Percentiles rank a stretch among this genome's conserved stretches.
Evolutionary conservation across 1,284 basidiomycete species (phyloP).

Genomic region (Bondarzewia mesenterica): DNA sequence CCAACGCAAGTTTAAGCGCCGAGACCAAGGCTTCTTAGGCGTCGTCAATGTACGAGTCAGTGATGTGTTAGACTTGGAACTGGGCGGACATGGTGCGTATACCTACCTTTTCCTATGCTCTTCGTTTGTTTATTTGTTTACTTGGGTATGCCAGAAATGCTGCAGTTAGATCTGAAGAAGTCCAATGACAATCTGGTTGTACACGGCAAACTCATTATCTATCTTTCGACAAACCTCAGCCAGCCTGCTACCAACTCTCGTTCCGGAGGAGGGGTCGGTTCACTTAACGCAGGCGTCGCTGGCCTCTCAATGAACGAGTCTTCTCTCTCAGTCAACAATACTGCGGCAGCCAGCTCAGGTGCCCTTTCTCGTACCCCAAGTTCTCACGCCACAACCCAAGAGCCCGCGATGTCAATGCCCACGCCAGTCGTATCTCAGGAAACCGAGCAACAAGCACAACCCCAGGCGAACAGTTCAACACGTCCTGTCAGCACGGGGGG

Average conservation of each 20-base stretch:
- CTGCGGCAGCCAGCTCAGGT: conserved; percentile 22
- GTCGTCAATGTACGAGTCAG: conserved; percentile 84
- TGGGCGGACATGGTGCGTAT: conserved; percentile 67
- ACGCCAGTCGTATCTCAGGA: conserved; percentile 23
- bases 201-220: conserved; percentile 79
- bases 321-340: conserved; percentile 24
- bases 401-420: conserved; percentile 25
- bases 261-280: conserved; percentile 26
- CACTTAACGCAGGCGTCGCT: conserved; percentile 20
- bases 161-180: conserved; percentile 79
- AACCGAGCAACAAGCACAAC: conserved; percentile 16
- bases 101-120: background rate
- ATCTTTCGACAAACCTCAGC: conserved; percentile 61
- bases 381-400: conserved; percentile 22
- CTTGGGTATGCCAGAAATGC: conserved; percentile 44
- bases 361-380: conserved; percentile 27
- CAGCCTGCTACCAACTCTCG: conserved; percentile 42
- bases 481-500: conserved; percentile 23
- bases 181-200: conserved; percentile 83
- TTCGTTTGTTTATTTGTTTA: background rate
- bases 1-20: conserved; percentile 94
- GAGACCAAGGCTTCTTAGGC: conserved; percentile 91
- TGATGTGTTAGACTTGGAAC: conserved; percentile 76
- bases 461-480: conserved; percentile 16
- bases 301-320: conserved; percentile 20